Percentiles rank a stretch among this genome's conserved stretches.
Evolutionary conservation across 371 early-diverging fungal species (phyloP).

Genomic region (Mucor circinelloides): DNA sequence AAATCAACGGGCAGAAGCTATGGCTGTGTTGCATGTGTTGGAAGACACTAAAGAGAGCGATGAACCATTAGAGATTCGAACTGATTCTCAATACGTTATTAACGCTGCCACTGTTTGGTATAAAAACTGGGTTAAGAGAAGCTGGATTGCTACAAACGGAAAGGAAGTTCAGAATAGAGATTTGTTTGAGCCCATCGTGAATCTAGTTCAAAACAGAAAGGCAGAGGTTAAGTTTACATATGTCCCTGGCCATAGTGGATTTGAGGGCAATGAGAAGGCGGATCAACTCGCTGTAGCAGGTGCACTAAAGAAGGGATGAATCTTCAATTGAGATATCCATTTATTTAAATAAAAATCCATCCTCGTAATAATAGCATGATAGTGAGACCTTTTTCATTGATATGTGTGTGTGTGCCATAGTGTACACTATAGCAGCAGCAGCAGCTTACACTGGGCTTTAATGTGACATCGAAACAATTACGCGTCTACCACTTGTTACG

Average conservation of each 20-base stretch:
- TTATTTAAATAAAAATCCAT: not conserved
- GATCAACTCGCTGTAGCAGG: conserved; percentile 70
- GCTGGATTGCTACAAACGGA: conserved; percentile 61
- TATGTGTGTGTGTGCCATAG: no score
- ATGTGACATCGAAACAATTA: conserved; percentile 12
- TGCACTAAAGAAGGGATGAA: conserved; percentile 28
- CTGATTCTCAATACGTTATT: conserved; percentile 75
- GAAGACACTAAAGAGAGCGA: conserved; percentile 42
- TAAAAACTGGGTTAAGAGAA: conserved; percentile 64
- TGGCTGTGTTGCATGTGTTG: conserved; percentile 72
- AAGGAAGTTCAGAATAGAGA: conserved; percentile 74
- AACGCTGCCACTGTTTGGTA: conserved; percentile 74
- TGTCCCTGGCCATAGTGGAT: conserved; percentile 69
- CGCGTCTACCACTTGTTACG: conserved; percentile 10
- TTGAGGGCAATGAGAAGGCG: conserved; percentile 76
- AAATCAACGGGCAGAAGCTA: conserved; percentile 87
- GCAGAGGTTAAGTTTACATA: conserved; percentile 50
- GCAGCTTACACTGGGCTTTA: not conserved
- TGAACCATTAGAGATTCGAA: conserved; percentile 53
- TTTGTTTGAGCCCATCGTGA: conserved; percentile 60
- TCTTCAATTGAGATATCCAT: no score
- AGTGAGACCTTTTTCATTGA: not conserved
- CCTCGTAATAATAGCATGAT: not conserved
- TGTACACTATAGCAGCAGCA: no score
- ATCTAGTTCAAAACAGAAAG: conserved; percentile 33